These are phyloP conservation scores for Histomonas meleagridis DNA, from an alignment of 208 protist species.

Conservation along the genomic window DNA sequence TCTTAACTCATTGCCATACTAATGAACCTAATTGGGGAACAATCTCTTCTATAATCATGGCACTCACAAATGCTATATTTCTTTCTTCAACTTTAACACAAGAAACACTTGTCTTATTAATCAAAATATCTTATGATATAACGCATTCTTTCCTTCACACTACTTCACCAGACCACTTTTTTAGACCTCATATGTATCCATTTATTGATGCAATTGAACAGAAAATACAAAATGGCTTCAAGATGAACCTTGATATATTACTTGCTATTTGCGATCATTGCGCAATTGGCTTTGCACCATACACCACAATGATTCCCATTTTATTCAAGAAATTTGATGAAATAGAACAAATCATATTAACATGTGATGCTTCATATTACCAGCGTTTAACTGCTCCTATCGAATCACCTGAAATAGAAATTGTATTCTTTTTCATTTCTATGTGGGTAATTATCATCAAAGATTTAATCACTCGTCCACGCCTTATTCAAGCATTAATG, in stretches of 20 bases:
- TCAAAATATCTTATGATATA: background rate
- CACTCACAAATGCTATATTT: background rate
- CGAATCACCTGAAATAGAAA: background rate
- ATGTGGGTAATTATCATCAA: background rate
- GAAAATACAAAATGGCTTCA: background rate
- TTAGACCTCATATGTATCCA: background rate
- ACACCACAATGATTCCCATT: background rate
- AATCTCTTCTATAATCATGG: background rate
- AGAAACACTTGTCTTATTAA: background rate
- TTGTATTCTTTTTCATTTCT: background rate
- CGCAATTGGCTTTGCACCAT: background rate
- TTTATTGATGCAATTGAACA: background rate
- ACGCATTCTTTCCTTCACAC: background rate
- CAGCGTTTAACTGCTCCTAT: background rate
- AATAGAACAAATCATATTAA: background rate
- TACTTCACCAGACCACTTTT: background rate
- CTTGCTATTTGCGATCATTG: background rate
- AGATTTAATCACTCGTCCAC: background rate
- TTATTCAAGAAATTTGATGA: background rate
- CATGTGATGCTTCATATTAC: background rate
- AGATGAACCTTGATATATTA: background rate
- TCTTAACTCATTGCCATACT: background rate
- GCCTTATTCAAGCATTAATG: background rate
- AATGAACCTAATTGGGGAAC: background rate
- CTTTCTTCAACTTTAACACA: background rate